Conservation (phyloP, 345 rosid species). For the Murraya paniculata region DNA sequence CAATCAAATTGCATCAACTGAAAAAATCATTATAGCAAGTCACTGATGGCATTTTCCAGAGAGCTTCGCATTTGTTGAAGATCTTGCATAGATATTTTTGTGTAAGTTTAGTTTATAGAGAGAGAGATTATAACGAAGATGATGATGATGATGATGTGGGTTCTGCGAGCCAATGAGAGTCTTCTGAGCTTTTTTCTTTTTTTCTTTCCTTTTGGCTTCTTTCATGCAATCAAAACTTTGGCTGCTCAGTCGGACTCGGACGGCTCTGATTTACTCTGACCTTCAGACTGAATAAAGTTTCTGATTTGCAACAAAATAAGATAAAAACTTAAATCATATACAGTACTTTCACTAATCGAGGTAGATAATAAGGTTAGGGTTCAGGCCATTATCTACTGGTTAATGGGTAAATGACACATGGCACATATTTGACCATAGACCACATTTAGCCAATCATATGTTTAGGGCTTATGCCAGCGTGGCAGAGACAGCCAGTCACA, state of each 20-base stretch:
- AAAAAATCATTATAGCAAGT: constrained; percentile 23
- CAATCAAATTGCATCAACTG: constrained; percentile 11
- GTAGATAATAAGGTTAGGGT: constrained; percentile 35
- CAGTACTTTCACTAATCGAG: constrained; percentile 25
- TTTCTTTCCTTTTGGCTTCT: constrained; percentile 26
- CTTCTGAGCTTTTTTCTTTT: no score
- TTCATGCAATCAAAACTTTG: constrained; percentile 28
- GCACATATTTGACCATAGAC: constrained; percentile 28
- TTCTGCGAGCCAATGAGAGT: no score
- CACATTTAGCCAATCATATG: constrained; percentile 53
- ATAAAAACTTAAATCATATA: neutral
- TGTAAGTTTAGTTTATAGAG: constrained; percentile 32
- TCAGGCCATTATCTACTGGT: constrained; percentile 32
- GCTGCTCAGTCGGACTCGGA: constrained; percentile 52
- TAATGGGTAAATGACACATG: constrained; percentile 52
- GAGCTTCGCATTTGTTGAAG: constrained; percentile 27
- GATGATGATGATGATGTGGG: no score
- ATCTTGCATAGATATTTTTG: constrained; percentile 50
- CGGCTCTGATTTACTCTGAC: constrained; percentile 51
- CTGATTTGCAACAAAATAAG: constrained; percentile 3
- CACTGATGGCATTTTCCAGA: constrained; percentile 22
- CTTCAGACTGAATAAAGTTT: constrained; percentile 19
- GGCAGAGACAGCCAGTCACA: constrained; percentile 70
- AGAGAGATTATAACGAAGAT: neutral
- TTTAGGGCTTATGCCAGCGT: constrained; percentile 40